phyloP scores from a whole-genome alignment of 129 eudicot genomes.

The Flaveria ramosissima region DNA sequence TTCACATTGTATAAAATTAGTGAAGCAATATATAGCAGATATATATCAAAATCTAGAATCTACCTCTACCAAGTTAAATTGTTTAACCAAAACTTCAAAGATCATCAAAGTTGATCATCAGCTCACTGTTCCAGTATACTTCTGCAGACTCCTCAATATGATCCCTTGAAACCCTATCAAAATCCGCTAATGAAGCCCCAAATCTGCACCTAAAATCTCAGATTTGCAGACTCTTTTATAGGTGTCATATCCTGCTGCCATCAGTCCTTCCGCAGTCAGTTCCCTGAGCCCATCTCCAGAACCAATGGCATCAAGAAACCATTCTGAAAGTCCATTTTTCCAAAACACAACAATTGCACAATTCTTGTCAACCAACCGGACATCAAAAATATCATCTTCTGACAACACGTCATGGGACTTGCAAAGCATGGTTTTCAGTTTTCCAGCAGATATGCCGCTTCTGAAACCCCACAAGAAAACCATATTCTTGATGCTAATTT shows the following conservation, averaged over 20 bases:
- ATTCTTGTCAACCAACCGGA: constrained; percentile 65
- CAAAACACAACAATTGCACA: constrained; percentile 80
- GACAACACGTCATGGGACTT: constrained; percentile 50
- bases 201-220: constrained; percentile 54
- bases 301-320: constrained; percentile 58
- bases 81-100: constrained; percentile 38
- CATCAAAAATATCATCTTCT: constrained; percentile 60
- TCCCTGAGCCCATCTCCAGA: constrained; percentile 59
- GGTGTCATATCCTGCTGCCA: constrained; percentile 56
- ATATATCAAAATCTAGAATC: constrained; percentile 2
- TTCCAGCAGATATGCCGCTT: constrained; percentile 56
- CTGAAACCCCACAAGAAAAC: constrained; percentile 92
- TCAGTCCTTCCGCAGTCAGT: constrained; percentile 59
- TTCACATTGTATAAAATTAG: neutral
- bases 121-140: constrained; percentile 57
- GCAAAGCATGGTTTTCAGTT: constrained; percentile 51
- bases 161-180: constrained; percentile 29
- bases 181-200: constrained; percentile 60
- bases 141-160: constrained; percentile 39
- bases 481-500: constrained; percentile 49
- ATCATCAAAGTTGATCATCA: constrained; percentile 61
- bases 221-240: constrained; percentile 56
- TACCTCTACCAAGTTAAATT: constrained; percentile 5
- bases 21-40: neutral
- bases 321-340: constrained; percentile 49